Percentiles rank a stretch among this genome's conserved stretches.
Evolutionary conservation across 78 protist species (phyloP).

Genomic region (Guillardia theta): DNA sequence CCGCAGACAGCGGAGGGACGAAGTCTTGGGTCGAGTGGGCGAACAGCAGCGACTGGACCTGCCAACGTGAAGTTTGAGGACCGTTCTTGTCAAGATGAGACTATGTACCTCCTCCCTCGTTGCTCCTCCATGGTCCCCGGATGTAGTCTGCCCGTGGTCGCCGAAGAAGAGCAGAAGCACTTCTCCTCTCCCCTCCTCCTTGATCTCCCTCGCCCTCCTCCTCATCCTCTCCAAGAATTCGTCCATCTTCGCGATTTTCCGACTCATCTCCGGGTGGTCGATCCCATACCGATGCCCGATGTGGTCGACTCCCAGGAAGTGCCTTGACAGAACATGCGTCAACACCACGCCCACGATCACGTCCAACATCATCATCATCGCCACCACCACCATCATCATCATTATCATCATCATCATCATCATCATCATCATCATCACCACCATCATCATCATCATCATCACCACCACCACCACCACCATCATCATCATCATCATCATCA

Average conservation of each 20-base stretch:
- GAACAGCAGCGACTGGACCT: background rate
- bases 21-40: background rate
- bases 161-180: constrained; percentile 88
- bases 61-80: too few species aligned
- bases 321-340: too few species aligned
- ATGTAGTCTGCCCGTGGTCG: constrained; percentile 88
- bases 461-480: too few species aligned
- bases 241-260: constrained; percentile 65
- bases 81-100: too few species aligned
- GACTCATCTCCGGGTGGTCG: constrained; percentile 77
- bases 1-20: background rate
- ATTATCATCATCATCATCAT: too few species aligned
- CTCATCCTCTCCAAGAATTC: constrained; percentile 33
- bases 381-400: too few species aligned
- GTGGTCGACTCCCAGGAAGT: constrained; percentile 96
- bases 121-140: constrained; percentile 76
- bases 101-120: constrained; percentile 53
- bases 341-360: too few species aligned
- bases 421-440: too few species aligned
- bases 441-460: too few species aligned
- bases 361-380: too few species aligned
- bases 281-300: constrained; percentile 86
- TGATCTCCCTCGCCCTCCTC: constrained; percentile 35
- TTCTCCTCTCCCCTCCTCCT: background rate
- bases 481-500: too few species aligned